Conservation (phyloP, 2,329 filamentous ascomycete genomes). For the Trichoderma endophyticum region DNA sequence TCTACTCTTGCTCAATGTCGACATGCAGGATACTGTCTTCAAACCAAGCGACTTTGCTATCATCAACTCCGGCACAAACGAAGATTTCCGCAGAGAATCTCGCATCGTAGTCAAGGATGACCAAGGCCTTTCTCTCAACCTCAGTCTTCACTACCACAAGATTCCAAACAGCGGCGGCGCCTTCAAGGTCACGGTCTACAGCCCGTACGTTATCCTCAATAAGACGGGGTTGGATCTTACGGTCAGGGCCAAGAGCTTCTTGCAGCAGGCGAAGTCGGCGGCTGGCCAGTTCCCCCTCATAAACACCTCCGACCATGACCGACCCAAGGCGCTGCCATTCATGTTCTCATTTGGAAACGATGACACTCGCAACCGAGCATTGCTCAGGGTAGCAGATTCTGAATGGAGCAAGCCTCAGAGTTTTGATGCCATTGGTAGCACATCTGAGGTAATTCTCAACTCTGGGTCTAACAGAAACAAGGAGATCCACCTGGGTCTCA, state of each 20-base stretch:
- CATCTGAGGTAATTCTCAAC: constrained; percentile 79
- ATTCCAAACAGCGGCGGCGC: constrained; percentile 91
- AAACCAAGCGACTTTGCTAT: constrained; percentile 95
- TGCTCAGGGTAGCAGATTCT: constrained; percentile 84
- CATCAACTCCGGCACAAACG: constrained; percentile 83
- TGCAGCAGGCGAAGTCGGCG: constrained; percentile 76
- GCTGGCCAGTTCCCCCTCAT: constrained; percentile 71
- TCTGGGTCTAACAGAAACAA: constrained; percentile 71
- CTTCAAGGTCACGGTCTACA: constrained; percentile 93
- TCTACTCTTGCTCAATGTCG: constrained; percentile 84
- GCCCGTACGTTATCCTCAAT: constrained; percentile 91
- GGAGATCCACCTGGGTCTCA: constrained; percentile 89
- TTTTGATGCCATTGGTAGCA: constrained; percentile 95
- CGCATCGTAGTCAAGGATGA: constrained; percentile 79
- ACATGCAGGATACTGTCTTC: constrained; percentile 95
- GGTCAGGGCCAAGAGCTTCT: constrained; percentile 82
- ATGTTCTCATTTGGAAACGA: constrained; percentile 94
- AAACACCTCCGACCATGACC: constrained; percentile 47
- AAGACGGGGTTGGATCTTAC: constrained; percentile 88
- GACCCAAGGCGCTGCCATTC: constrained; percentile 77
- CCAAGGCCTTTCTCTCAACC: constrained; percentile 71
- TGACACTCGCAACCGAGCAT: constrained; percentile 85
- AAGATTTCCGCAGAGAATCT: constrained; percentile 84
- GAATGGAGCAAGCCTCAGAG: constrained; percentile 97
- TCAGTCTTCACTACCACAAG: constrained; percentile 86